Evolutionary conservation across 129 eudicot species (phyloP).

Genomic region (Flaveria brownii): DNA sequence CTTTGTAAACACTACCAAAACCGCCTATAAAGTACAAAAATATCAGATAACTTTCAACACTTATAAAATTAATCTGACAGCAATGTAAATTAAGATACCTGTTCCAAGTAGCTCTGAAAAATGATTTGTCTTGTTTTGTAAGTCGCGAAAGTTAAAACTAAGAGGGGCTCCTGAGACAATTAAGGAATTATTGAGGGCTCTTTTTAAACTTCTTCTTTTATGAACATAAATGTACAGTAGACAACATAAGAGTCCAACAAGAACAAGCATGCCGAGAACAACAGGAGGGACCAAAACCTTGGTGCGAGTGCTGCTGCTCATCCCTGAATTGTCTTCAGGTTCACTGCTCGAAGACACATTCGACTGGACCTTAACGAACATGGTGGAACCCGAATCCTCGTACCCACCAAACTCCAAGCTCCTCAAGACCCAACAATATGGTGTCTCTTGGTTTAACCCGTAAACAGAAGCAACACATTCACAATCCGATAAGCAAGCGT

Average conservation of each 20-base stretch:
- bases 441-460: slow-evolving; percentile 75
- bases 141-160: slow-evolving; percentile 69
- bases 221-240: slow-evolving; percentile 60
- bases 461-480: slow-evolving; percentile 92
- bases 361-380: slow-evolving; percentile 78
- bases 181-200: slow-evolving; percentile 60
- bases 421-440: slow-evolving; percentile 84
- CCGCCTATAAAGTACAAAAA: slow-evolving; percentile 61
- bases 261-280: slow-evolving; percentile 63
- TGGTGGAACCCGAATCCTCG: slow-evolving; percentile 78
- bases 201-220: slow-evolving; percentile 53
- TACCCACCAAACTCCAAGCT: slow-evolving; percentile 85
- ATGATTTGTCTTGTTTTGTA: slow-evolving; percentile 62
- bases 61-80: neutral
- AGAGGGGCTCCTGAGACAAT: slow-evolving; percentile 81
- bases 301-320: slow-evolving; percentile 36
- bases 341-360: slow-evolving; percentile 38
- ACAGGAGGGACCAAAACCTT: slow-evolving; percentile 87
- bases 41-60: neutral
- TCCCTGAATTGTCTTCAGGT: slow-evolving; percentile 33
- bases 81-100: slow-evolving; percentile 41
- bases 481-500: slow-evolving; percentile 78
- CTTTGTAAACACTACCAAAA: slow-evolving; percentile 96
- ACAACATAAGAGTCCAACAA: slow-evolving; percentile 56
- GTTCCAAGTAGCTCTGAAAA: slow-evolving; percentile 79